Evolutionary conservation across 768 basidiomycete species (phyloP).

Genomic region (Gymnopilus dilepis): DNA sequence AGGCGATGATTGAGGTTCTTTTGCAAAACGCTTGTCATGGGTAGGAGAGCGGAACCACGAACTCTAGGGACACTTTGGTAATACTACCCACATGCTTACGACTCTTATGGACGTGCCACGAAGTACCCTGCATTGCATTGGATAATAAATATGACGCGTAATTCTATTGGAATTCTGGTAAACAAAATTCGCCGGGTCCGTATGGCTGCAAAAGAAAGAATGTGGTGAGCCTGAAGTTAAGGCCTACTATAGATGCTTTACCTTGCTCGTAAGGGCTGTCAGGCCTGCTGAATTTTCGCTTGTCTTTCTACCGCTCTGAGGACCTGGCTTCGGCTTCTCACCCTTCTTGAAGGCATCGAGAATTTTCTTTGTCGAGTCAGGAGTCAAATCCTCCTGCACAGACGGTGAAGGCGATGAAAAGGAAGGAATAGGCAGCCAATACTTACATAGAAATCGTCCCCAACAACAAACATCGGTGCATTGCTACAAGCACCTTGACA

Average conservation of each 20-base stretch:
- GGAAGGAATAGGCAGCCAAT: neutral
- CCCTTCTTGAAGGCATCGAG: constrained; percentile 81
- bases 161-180: constrained; percentile 79
- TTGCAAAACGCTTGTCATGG: neutral
- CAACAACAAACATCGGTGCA: constrained; percentile 95
- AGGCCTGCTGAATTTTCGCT: constrained; percentile 94
- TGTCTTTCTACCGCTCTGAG: constrained; percentile 84
- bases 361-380: constrained; percentile 77
- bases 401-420: constrained; percentile 16
- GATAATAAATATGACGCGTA: constrained; percentile 5
- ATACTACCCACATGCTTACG: neutral
- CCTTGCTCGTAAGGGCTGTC: constrained; percentile 80
- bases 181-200: constrained; percentile 90
- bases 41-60: neutral
- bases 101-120: neutral
- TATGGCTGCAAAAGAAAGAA: constrained; percentile 67
- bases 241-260: constrained; percentile 33
- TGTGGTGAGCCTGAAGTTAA: constrained; percentile 14
- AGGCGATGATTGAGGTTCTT: constrained; percentile 65
- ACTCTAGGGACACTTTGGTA: no score
- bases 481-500: constrained; percentile 99
- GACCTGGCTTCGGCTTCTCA: constrained; percentile 90
- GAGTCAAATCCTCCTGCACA: constrained; percentile 81
- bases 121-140: neutral
- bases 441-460: constrained; percentile 95